A percentile compares a stretch with the other conserved stretches of the same genome.
Evolutionary conservation across 2,329 filamentous ascomycete genomes (phyloP).

Genomic region (Diaporthe citriasiana): DNA sequence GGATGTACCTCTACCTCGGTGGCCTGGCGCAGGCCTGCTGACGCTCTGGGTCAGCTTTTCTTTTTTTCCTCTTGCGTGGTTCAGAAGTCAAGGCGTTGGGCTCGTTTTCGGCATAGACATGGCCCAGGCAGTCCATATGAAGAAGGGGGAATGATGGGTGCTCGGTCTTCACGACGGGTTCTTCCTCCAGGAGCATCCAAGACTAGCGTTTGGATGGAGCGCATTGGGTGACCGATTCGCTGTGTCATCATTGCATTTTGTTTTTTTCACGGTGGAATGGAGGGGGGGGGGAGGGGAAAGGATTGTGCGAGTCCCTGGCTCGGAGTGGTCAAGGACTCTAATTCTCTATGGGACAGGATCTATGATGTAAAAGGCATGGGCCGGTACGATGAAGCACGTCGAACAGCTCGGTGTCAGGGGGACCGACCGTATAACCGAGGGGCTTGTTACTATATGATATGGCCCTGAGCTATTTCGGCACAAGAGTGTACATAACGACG

Average conservation of each 20-base stretch:
- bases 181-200: conserved; percentile 6
- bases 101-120: conserved; percentile 40
- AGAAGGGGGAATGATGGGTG: conserved; percentile 23
- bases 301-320: conserved; percentile 25
- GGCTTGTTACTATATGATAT: background rate
- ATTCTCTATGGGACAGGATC: conserved; percentile 37
- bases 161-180: conserved; percentile 18
- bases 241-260: conserved; percentile 38
- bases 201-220: conserved; percentile 29
- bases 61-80: conserved; percentile 26
- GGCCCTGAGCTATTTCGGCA: conserved; percentile 34
- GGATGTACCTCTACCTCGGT: conserved; percentile 7
- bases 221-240: conserved; percentile 23
- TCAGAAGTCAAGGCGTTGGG: conserved; percentile 37
- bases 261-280: conserved; percentile 33
- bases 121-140: conserved; percentile 22
- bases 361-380: conserved; percentile 34
- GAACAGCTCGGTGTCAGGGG: conserved; percentile 30
- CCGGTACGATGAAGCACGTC: conserved; percentile 30
- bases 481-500: conserved; percentile 42
- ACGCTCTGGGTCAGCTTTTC: conserved; percentile 28
- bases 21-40: conserved; percentile 16
- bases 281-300: background rate
- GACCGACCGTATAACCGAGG: conserved; percentile 28
- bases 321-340: conserved; percentile 33